Evolutionary conservation across 768 basidiomycete species (phyloP).

Genomic region (Phylloporus sp.): DNA sequence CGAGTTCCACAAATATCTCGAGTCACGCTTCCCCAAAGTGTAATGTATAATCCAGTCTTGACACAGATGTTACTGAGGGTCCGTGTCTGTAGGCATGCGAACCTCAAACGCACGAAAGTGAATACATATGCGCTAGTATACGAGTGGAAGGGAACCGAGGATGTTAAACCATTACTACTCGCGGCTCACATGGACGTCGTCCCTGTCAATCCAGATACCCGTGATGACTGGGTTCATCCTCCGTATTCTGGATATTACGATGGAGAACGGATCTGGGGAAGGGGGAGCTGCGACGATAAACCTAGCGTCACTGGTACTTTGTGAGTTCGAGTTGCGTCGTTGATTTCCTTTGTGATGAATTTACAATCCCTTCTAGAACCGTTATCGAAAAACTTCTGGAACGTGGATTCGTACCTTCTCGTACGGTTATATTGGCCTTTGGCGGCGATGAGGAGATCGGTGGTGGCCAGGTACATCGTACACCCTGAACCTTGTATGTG

Average conservation of each 20-base stretch:
- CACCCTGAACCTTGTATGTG: background rate
- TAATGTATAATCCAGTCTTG: constrained; percentile 28
- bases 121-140: constrained; percentile 60
- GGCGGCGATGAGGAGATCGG: constrained; percentile 46
- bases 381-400: constrained; percentile 26
- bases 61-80: background rate
- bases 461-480: no score
- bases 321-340: constrained; percentile 18
- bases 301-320: constrained; percentile 32
- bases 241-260: constrained; percentile 49
- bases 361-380: constrained; percentile 15
- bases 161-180: constrained; percentile 52
- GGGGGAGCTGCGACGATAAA: constrained; percentile 46
- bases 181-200: constrained; percentile 51
- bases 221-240: constrained; percentile 44
- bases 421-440: constrained; percentile 31
- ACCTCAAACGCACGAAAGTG: constrained; percentile 49
- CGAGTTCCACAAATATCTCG: constrained; percentile 23
- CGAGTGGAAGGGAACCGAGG: constrained; percentile 53
- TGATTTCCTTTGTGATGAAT: background rate
- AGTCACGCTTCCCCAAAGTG: constrained; percentile 57
- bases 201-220: constrained; percentile 43
- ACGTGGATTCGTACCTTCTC: no score
- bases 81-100: constrained; percentile 36
- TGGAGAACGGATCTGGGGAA: constrained; percentile 44